Evolutionary conservation across 202 grass and related monocot genomes (phyloP).

Genomic region (Setaria viridis): DNA sequence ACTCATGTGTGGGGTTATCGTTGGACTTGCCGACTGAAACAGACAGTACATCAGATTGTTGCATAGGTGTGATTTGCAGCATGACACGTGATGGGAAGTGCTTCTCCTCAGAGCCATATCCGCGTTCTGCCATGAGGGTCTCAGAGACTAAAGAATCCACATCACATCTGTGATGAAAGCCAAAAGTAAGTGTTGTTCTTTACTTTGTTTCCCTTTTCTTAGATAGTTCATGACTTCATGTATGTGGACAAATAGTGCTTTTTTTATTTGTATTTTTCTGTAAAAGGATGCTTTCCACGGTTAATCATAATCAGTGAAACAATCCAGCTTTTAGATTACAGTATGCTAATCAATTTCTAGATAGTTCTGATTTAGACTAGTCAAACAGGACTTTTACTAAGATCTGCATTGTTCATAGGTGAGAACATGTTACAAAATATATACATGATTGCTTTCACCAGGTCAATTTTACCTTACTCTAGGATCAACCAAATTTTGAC

Average conservation of each 20-base stretch:
- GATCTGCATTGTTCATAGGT: constrained; percentile 12
- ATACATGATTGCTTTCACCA: constrained; percentile 15
- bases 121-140: constrained; percentile 81
- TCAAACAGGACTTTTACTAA: constrained; percentile 20
- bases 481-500: constrained; percentile 16
- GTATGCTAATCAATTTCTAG: constrained; percentile 6
- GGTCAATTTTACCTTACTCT: constrained; percentile 16
- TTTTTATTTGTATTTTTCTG: neutral
- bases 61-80: constrained; percentile 86
- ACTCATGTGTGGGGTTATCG: constrained; percentile 76
- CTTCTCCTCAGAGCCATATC: constrained; percentile 85
- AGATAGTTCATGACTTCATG: neutral
- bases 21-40: constrained; percentile 85
- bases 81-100: constrained; percentile 84
- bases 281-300: neutral
- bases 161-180: constrained; percentile 63
- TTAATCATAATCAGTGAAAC: constrained; percentile 12
- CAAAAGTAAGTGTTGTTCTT: constrained; percentile 41
- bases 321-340: constrained; percentile 15
- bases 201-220: constrained; percentile 20
- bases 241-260: neutral
- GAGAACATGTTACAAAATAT: neutral
- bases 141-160: constrained; percentile 75
- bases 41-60: constrained; percentile 77
- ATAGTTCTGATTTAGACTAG: constrained; percentile 4